Conservation (phyloP, 2,329 filamentous ascomycete species). For the Sarocladium kiliense region DNA sequence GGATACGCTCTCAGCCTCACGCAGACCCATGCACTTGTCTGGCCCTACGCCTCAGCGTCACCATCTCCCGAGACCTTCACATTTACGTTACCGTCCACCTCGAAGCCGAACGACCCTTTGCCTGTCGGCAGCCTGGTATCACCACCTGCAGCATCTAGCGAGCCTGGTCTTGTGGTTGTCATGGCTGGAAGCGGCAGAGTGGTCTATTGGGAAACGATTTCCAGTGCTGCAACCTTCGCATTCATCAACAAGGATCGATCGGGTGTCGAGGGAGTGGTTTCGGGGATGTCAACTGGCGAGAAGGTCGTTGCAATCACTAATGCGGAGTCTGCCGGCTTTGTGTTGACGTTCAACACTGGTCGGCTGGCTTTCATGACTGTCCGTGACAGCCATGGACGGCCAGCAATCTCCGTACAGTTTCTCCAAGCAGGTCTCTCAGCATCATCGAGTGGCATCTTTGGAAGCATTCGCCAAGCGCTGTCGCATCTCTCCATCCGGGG, state of each 20-base stretch:
- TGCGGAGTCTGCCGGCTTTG: constrained; percentile 79
- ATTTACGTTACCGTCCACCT: constrained; percentile 72
- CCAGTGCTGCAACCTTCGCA: constrained; percentile 77
- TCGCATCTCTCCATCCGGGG: constrained; percentile 65
- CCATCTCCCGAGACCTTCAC: constrained; percentile 71
- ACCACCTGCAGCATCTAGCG: constrained; percentile 68
- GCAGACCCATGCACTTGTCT: constrained; percentile 77
- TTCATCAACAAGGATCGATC: constrained; percentile 77
- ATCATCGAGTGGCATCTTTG: constrained; percentile 64
- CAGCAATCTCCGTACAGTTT: constrained; percentile 72
- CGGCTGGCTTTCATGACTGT: constrained; percentile 82
- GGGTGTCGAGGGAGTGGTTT: constrained; percentile 70
- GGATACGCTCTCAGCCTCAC: constrained; percentile 79
- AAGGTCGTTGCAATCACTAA: constrained; percentile 71
- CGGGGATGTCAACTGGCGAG: constrained; percentile 74
- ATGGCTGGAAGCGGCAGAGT: constrained; percentile 81
- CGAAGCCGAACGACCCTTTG: constrained; percentile 63
- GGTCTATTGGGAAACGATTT: constrained; percentile 93
- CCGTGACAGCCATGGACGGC: constrained; percentile 80
- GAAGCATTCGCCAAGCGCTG: constrained; percentile 73
- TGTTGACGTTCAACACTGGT: constrained; percentile 79
- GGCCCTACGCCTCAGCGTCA: constrained; percentile 74
- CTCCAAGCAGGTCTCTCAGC: constrained; percentile 58
- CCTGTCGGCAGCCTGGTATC: constrained; percentile 81
- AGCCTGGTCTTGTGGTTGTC: constrained; percentile 81